phyloP scores from a whole-genome alignment of 371 early-diverging fungal species.

The Parasitella parasitica region DNA sequence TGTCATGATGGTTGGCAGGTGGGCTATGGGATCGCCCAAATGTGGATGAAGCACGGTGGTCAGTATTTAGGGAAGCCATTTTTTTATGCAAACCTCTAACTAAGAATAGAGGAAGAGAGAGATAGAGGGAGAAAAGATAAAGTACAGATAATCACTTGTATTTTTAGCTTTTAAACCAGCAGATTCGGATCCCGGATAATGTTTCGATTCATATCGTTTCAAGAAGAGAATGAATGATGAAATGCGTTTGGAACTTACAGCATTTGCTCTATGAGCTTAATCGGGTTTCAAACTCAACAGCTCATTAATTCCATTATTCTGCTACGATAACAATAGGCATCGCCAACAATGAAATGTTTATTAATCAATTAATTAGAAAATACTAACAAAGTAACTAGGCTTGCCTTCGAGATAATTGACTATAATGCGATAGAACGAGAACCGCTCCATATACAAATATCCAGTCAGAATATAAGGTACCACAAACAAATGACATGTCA shows the following conservation, averaged over 20 bases:
- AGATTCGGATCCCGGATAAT: slow-evolving; percentile 14
- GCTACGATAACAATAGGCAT: neutral
- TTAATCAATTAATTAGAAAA: slow-evolving; percentile 2
- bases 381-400: neutral
- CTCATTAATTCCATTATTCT: too few relatives aligned
- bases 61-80: neutral
- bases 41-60: neutral
- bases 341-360: neutral
- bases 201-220: neutral
- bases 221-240: neutral
- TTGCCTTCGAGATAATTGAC: slow-evolving; percentile 7
- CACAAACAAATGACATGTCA: slow-evolving; percentile 24
- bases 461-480: slow-evolving; percentile 25
- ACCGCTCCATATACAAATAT: slow-evolving; percentile 18
- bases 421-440: slow-evolving; percentile 10
- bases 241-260: too few relatives aligned
- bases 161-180: slow-evolving; percentile 1
- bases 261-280: neutral
- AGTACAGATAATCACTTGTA: neutral
- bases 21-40: slow-evolving; percentile 1
- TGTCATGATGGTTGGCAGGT: slow-evolving; percentile 3
- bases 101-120: neutral
- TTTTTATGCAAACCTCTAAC: neutral
- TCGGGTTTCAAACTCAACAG: too few relatives aligned
- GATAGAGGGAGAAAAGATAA: neutral